Evolutionary conservation across 2,329 filamentous ascomycete genomes (phyloP), one percentile per base, ranked within the genome.

Genomic region (Fusarium luffae): DNA sequence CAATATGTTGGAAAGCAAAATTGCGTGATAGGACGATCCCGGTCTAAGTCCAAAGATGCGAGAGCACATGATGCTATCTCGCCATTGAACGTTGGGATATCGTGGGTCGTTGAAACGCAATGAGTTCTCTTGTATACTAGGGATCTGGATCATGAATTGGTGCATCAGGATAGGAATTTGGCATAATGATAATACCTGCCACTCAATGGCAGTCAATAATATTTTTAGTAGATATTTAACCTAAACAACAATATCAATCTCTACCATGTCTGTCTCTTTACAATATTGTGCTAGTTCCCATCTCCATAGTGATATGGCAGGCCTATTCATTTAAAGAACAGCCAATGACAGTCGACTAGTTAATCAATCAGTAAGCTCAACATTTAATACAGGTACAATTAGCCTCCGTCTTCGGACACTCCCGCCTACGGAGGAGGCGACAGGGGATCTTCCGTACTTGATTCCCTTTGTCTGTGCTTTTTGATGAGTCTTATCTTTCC

Each of bases 1-100:
- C 48, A 41, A 25, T 41, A 54, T 62, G 44, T 63, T 59, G 63
- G 52, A 52, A 55, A 61, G 54, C 50, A 59, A 63, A 59, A 74
- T 75, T 75, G 72, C 71, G 72, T 72, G 72, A 74, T 75, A 52
- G 56, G 54, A 62, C 69, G 43, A 64, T 70, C 71, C 54, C 34
- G 63, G 59, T 47, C 54, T 52, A 23, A 70, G 60, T 41, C 37
- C 30, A 63, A 68, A 62, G 49, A 69, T 30, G 43, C 47, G 50
- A 60, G 68, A 57, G 54, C 68, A 62, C 52, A 65, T 49, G 52
- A 49, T 52, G 41, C 46, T 28, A 51, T 57, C 51, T 54, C 32
- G 41, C 27, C 57, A 58, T 71, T 55, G 34, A 30, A 19, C 27
- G 49, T 60, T 62, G 59, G 44, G 62, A 30, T 30, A 42, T 25